Evolutionary conservation across 1,284 basidiomycete species (phyloP).

Genomic region (Cutaneotrichosporon cyanovorans): DNA sequence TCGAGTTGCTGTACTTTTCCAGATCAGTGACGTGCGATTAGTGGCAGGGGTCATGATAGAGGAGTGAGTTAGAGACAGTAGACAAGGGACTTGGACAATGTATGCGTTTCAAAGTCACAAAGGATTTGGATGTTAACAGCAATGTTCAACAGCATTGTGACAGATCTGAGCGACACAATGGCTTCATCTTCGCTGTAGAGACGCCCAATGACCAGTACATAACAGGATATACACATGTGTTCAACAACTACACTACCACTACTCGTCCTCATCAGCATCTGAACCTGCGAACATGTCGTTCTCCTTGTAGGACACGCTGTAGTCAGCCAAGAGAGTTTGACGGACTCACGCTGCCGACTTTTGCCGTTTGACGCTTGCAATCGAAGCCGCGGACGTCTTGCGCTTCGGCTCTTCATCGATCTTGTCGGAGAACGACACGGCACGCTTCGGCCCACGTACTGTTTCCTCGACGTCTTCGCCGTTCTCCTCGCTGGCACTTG

Average conservation of each 20-base stretch:
- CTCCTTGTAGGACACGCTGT: conserved; percentile 16
- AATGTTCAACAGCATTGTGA: too few species aligned
- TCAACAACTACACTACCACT: not conserved
- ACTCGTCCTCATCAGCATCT: conserved; percentile 10
- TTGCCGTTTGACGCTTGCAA: conserved; percentile 4
- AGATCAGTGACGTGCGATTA: too few species aligned
- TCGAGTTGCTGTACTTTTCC: too few species aligned
- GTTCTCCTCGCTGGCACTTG: not conserved
- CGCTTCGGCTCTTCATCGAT: not conserved
- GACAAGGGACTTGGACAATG: too few species aligned
- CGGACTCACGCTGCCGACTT: conserved; percentile 19
- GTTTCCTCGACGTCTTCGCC: not conserved
- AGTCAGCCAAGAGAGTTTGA: not conserved
- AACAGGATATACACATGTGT: not conserved
- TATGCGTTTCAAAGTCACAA: too few species aligned
- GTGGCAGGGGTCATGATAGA: too few species aligned
- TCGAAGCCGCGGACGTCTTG: not conserved
- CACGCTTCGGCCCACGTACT: not conserved
- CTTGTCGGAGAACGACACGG: conserved; percentile 1
- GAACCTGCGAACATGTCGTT: conserved; percentile 24
- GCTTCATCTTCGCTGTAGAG: too few species aligned
- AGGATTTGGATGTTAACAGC: too few species aligned
- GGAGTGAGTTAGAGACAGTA: too few species aligned
- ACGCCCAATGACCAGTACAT: too few species aligned
- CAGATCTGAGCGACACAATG: too few species aligned